Evolutionary conservation across 2,329 filamentous ascomycete species (phyloP).

Genomic region (Fusarium sterilihyphosum): DNA sequence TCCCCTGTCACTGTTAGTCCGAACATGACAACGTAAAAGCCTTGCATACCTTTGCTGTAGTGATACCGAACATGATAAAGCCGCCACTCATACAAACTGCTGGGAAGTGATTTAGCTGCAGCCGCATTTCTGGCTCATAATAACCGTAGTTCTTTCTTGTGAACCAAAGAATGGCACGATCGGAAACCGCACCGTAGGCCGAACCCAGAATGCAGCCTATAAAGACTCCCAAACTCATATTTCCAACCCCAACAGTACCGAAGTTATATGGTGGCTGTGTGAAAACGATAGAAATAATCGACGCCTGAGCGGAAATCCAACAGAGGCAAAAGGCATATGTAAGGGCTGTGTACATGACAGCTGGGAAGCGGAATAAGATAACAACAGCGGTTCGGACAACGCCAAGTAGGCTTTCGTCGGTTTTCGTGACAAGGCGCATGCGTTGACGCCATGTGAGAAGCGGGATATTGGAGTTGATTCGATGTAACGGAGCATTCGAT

Average conservation of each 20-base stretch:
- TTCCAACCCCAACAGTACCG: conserved; percentile 22
- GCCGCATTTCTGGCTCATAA: conserved; percentile 55
- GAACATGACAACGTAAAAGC: not conserved
- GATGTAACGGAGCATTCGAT: not conserved
- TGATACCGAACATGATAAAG: conserved; percentile 50
- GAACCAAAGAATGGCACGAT: conserved; percentile 49
- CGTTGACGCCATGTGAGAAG: conserved; percentile 11
- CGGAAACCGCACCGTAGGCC: conserved; percentile 49
- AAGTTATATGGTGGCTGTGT: not conserved
- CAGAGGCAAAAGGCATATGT: conserved; percentile 49
- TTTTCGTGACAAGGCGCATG: conserved; percentile 23
- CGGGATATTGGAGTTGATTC: not conserved
- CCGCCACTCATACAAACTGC: conserved; percentile 47
- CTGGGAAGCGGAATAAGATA: conserved; percentile 43
- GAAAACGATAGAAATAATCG: not conserved
- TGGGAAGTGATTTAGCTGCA: conserved; percentile 45
- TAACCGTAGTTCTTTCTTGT: conserved; percentile 50
- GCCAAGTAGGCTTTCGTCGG: conserved; percentile 19
- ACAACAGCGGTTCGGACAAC: conserved; percentile 2
- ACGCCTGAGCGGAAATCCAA: conserved; percentile 47
- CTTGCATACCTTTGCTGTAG: conserved; percentile 43
- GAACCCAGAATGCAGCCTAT: conserved; percentile 51
- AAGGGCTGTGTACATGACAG: conserved; percentile 49
- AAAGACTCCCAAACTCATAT: conserved; percentile 40
- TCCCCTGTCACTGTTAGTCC: conserved; percentile 40